phyloP scores from a whole-genome alignment of 768 basidiomycete genomes.

The Strobilomyces confusus region DNA sequence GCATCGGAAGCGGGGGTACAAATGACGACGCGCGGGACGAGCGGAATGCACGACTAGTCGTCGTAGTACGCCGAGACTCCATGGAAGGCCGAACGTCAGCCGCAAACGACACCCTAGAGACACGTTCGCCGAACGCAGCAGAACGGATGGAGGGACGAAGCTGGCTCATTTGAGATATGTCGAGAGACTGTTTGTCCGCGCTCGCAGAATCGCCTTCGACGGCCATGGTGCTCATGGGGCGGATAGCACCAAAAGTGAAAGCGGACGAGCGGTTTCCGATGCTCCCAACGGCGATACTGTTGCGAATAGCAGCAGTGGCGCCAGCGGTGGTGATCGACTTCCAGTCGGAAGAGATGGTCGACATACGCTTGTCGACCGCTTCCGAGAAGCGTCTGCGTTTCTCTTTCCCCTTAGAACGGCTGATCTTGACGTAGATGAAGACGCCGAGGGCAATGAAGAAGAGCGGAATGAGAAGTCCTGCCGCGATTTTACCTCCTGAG shows the following conservation, averaged over 20 bases:
- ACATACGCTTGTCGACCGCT: conserved; percentile 79
- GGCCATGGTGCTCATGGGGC: conserved; percentile 42
- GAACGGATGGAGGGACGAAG: conserved; percentile 55
- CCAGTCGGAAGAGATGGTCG: conserved; percentile 76
- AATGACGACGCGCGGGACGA: conserved; percentile 38
- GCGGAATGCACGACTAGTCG: conserved; percentile 43
- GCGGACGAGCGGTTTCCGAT: conserved; percentile 38
- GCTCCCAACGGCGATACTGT: conserved; percentile 51
- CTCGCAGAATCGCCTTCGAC: conserved; percentile 38
- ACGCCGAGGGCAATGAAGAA: conserved; percentile 47
- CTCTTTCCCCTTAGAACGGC: conserved; percentile 45
- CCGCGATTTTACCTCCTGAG: conserved; percentile 59
- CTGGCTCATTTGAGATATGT: conserved; percentile 37
- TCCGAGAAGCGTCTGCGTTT: conserved; percentile 60
- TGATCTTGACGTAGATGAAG: conserved; percentile 49
- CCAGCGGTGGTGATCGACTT: conserved; percentile 66
- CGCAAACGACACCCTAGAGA: conserved; percentile 68
- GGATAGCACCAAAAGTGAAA: conserved; percentile 59
- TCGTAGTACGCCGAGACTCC: conserved; percentile 41
- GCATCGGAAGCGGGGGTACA: conserved; percentile 39
- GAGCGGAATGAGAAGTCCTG: conserved; percentile 57
- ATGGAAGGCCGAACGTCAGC: conserved; percentile 48
- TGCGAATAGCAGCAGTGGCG: conserved; percentile 69
- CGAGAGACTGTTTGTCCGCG: conserved; percentile 38
- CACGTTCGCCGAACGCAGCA: conserved; percentile 45